Evolutionary conservation across 176 grass and related monocot species (phyloP), one percentile per base, ranked within the genome.

Genomic region (Luzula sylvatica): DNA sequence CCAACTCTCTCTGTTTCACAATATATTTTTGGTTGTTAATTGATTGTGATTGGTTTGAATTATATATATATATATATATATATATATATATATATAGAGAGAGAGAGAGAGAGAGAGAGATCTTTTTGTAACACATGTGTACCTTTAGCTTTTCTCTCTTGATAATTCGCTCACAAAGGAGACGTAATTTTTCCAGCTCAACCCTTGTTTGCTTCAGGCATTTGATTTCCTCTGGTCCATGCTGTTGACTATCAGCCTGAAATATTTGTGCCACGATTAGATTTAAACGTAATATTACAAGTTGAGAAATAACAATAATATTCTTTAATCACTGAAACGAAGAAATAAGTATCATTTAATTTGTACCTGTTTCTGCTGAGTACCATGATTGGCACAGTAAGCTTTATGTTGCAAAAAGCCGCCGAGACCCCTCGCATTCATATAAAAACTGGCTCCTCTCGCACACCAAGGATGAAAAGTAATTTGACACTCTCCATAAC

Each of bases 61-160:
- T 14, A 45, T 14, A 45, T 45, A 45, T 9, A 45, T 45, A 45
- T 9, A 14, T 9, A 45, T 45, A 9, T 45, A 9, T 9, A 9
- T 9, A 45, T n/a, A n/a, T n/a, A n/a, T n/a, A n/a, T n/a, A n/a
- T n/a, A n/a, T n/a, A n/a, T n/a, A n/a, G n/a, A n/a, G n/a, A n/a
- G n/a, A n/a, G n/a, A n/a, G n/a, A n/a, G n/a, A n/a, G n/a, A n/a
- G n/a, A n/a, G n/a, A n/a, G n/a, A n/a, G n/a, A n/a, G n/a, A n/a
- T n/a, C n/a, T n/a, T n/a, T n/a, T n/a, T n/a, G n/a, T n/a, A n/a
- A n/a, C n/a, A n/a, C n/a, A n/a, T n/a, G 52, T 43, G 50, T 77
- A 90, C 92, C 86, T 98, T 98, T 46, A 90, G 42, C 61, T 90
- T 98, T 53, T 98, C 92, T 80, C 92, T 90, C 74, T 76, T 98